Evolutionary conservation across 768 basidiomycete species (phyloP).

Genomic region (Amanita pseudoporphyria): DNA sequence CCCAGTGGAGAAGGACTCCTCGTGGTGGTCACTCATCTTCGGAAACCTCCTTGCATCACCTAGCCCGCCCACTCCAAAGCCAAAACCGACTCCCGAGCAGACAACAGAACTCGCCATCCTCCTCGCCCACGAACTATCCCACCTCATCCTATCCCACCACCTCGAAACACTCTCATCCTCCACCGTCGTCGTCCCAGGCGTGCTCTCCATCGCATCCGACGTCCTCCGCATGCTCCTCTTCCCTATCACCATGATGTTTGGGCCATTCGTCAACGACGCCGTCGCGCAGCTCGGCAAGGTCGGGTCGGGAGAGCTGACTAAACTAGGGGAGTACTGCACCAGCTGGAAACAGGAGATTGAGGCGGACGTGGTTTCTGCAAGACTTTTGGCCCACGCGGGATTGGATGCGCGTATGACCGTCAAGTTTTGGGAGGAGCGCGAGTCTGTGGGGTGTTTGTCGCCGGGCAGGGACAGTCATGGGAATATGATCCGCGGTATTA

Average conservation of each 20-base stretch:
- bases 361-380: constrained; percentile 81
- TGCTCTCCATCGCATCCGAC: constrained; percentile 71
- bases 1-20: constrained; percentile 16
- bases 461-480: constrained; percentile 17
- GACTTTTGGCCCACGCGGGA: constrained; percentile 86
- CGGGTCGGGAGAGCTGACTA: constrained; percentile 65
- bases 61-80: constrained; percentile 25
- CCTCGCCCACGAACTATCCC: constrained; percentile 88
- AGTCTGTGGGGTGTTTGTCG: constrained; percentile 34
- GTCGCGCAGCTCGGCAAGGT: constrained; percentile 73
- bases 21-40: constrained; percentile 42
- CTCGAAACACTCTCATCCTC: constrained; percentile 84
- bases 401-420: constrained; percentile 82
- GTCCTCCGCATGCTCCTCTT: constrained; percentile 71
- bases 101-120: constrained; percentile 85
- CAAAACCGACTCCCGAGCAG: constrained; percentile 67
- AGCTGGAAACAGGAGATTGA: constrained; percentile 83
- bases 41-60: constrained; percentile 30
- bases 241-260: constrained; percentile 84
- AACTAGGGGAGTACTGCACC: constrained; percentile 67
- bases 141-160: constrained; percentile 86
- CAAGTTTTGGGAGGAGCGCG: constrained; percentile 69
- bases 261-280: constrained; percentile 94
- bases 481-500: constrained; percentile 32
- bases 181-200: constrained; percentile 73